Evolutionary conservation across 202 grass and related monocot genomes (phyloP), one percentile per base, ranked within the genome.

Genomic region (Sporobolus alterniflorus): DNA sequence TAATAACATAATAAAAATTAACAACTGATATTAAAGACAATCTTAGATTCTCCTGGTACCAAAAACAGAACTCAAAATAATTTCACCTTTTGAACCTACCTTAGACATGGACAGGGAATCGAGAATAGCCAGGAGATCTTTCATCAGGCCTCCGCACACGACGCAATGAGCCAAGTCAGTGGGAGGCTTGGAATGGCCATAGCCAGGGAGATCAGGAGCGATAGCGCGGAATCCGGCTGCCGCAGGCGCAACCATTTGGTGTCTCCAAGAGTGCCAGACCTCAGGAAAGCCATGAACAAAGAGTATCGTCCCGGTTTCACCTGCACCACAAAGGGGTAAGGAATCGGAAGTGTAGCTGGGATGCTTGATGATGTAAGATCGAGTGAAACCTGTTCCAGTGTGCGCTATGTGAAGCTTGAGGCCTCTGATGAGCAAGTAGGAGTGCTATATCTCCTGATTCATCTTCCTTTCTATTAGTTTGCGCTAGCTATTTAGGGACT

Each of bases 211-310:
- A n/a, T 94, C 91, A 9, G 75, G 85, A 42, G 91, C 79, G 51
- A 94, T 88, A 33, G 79, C 85, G 18, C 59, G 64, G 79, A 86
- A 94, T 34, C 91, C 85, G 10, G 85, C 85, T 51, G 67, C 82
- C 9, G 85, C 88, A 12, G 78, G 79, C 1, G 88, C 88, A 22
- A 89, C 22, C 91, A 94, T 91, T 48, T 94, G 88, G 74, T 89
- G 85, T 71, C 88, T 77, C 88, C 91, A 86, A 44, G 91, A 91
- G 69, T 91, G 91, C 88, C 88, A 91, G 47, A 89, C 90, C 78
- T 94, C 91, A n/a, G 91, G 91, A 68, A 94, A 94, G 34, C 91
- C 91, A 88, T 91, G 91, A 33, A 94, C 69, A 46, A 94, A 94
- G 29, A 94, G 46, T 64, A 91, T 43, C 29, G 82, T 86, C 2